Base-by-base conservation (phyloP, 2,329 filamentous ascomycete genomes). In the Elsinoe necatrix region DNA sequence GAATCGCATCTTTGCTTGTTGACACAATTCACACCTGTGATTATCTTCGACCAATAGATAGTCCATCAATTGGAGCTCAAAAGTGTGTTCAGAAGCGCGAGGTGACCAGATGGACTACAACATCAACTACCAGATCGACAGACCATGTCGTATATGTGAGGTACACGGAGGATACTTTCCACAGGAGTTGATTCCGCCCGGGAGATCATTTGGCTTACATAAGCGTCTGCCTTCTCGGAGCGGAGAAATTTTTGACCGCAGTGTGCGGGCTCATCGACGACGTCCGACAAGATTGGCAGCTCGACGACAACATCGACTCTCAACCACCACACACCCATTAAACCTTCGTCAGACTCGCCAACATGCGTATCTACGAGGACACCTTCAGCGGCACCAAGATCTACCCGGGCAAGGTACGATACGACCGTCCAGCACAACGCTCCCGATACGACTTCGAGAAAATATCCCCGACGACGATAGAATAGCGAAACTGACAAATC, bases 311-410 rank as follows among this genome's bases (percentile, higher is more conserved):
- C 54, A 37, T 12, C 41, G 23, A 27, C 21, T 14, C 4, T 34
- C 25, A 42, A 39, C 23, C 25, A 42, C 27, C 18, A 27, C 12
- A 29, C 51, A 58, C 27, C 52, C 52, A 58, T 54, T 43, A 20
- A 58, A 54, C 52, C 58, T 57, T 52, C 58, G 54, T 56, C 58
- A 58, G 45, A 39, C 71, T 74, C 74, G 74, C 75, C 79, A 83
- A 79, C 72, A 85, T 85, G 82, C 80, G 82, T 80, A 85, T 82
- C 76, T 87, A 86, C 84, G 84, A 87, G 78, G 84, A 87, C 73
- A 80, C 82, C 70, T 87, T 87, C 82, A 84, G 81, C 76, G 84
- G 83, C 71, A 78, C 83, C 77, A 87, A 85, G 80, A 87, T 87
- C 78, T 87, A 87, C 80, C 84, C 84, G 71, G 84, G 84, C 76